Conservation (phyloP, 2,329 filamentous ascomycete species). For the Aspergillus sergii region DNA sequence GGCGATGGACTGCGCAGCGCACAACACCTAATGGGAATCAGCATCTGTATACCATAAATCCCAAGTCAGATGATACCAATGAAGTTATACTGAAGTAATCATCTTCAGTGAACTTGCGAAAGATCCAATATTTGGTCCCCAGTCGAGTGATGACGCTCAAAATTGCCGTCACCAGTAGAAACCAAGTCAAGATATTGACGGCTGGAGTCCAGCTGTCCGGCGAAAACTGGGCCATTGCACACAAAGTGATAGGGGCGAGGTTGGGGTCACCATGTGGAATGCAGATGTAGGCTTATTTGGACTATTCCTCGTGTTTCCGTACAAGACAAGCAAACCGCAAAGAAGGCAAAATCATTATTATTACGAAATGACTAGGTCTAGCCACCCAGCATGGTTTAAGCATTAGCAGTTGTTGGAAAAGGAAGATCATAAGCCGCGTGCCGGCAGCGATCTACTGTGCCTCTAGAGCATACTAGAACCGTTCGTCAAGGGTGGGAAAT, state of each 20-base stretch:
- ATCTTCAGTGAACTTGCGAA: conserved; percentile 25
- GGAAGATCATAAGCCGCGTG: no score
- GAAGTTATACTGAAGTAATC: conserved; percentile 26
- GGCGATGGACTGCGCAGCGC: conserved; percentile 25
- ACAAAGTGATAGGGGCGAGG: neutral
- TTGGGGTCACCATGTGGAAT: neutral
- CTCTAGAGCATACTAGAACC: neutral
- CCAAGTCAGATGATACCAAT: conserved; percentile 15
- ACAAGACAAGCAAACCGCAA: neutral
- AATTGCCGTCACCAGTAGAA: conserved; percentile 28
- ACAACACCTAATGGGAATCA: conserved; percentile 10
- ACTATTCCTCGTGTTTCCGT: neutral
- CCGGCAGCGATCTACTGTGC: no score
- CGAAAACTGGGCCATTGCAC: conserved; percentile 1
- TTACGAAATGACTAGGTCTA: neutral
- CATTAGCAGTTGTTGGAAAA: neutral
- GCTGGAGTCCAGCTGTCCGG: conserved; percentile 18
- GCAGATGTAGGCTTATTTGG: neutral
- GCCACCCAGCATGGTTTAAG: no score
- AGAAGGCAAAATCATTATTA: neutral
- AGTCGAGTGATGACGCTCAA: conserved; percentile 28
- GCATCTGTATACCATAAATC: neutral
- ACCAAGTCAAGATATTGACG: conserved; percentile 30
- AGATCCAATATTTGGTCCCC: conserved; percentile 28
- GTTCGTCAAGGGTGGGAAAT: neutral